Conservation (phyloP, 2,329 filamentous ascomycete species). For the Xylaria multiplex region DNA sequence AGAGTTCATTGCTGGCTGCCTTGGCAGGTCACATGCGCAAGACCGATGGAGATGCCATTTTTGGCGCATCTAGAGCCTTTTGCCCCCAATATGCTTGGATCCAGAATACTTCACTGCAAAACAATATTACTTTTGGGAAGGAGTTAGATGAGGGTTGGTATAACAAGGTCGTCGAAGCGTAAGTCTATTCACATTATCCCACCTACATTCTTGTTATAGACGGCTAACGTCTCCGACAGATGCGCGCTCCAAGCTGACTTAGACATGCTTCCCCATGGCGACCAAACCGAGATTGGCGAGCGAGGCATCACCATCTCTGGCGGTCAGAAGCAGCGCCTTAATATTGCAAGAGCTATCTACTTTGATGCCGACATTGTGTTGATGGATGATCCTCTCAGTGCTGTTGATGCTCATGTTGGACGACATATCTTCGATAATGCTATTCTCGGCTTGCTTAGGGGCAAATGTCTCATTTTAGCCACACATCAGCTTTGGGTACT, state of each 20-base stretch:
- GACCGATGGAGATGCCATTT: conserved; percentile 75
- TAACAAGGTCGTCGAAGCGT: conserved; percentile 80
- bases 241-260: conserved; percentile 88
- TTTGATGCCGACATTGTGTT: conserved; percentile 74
- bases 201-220: background rate
- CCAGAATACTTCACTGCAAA: conserved; percentile 84
- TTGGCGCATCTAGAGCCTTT: conserved; percentile 85
- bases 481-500: conserved; percentile 97
- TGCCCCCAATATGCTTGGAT: conserved; percentile 99
- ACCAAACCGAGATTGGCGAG: conserved; percentile 92
- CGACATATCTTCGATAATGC: conserved; percentile 91
- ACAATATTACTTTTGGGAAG: conserved; percentile 93
- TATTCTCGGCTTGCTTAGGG: conserved; percentile 85
- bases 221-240: conserved; percentile 48
- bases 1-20: conserved; percentile 87
- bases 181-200: conserved; percentile 45
- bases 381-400: conserved; percentile 75
- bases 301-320: conserved; percentile 95
- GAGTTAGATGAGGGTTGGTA: conserved; percentile 82
- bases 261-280: conserved; percentile 89
- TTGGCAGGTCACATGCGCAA: conserved; percentile 94
- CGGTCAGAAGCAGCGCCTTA: conserved; percentile 93
- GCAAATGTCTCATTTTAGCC: conserved; percentile 90
- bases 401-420: conserved; percentile 76
- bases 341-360: conserved; percentile 88